phyloP scores from a whole-genome alignment of 768 basidiomycete species.

The Mrakia blollopis region DNA sequence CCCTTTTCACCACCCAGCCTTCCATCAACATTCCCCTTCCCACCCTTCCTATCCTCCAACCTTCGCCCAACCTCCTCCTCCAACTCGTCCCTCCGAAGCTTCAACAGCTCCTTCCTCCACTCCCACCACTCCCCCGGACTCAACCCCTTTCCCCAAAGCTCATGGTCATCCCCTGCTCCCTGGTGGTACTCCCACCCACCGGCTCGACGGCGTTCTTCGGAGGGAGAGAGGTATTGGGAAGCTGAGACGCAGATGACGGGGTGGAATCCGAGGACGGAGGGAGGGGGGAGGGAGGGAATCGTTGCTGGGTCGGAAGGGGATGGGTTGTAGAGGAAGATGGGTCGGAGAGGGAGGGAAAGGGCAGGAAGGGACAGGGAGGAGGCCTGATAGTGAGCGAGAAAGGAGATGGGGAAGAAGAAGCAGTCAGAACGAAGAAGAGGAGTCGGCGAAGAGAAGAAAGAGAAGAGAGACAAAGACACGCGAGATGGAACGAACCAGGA shows the following conservation, averaged over 20 bases:
- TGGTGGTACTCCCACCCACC: conserved; percentile 82
- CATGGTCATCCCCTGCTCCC: conserved; percentile 92
- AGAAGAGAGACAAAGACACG: neutral
- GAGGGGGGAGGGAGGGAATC: conserved; percentile 18
- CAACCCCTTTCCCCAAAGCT: conserved; percentile 80
- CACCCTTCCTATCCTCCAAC: neutral
- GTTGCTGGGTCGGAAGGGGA: conserved; percentile 52
- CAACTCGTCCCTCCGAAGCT: neutral
- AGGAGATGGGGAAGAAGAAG: neutral
- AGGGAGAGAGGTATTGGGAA: conserved; percentile 57
- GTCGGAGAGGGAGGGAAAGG: conserved; percentile 64
- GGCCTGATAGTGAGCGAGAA: conserved; percentile 47
- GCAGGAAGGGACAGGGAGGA: conserved; percentile 67
- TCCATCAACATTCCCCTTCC: too few species aligned
- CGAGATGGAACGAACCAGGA: conserved; percentile 59
- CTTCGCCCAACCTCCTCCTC: neutral
- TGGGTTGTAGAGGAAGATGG: conserved; percentile 80
- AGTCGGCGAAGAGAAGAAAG: neutral
- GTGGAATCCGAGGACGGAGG: conserved; percentile 47
- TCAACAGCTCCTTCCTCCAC: conserved; percentile 53
- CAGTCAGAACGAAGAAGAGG: neutral
- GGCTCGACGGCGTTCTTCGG: conserved; percentile 58
- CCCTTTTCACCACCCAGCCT: neutral
- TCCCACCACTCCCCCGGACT: conserved; percentile 69
- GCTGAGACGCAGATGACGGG: conserved; percentile 84